Base-by-base conservation (phyloP, 1,139 yeast genomes). In the Hansenula lynferdii region DNA sequence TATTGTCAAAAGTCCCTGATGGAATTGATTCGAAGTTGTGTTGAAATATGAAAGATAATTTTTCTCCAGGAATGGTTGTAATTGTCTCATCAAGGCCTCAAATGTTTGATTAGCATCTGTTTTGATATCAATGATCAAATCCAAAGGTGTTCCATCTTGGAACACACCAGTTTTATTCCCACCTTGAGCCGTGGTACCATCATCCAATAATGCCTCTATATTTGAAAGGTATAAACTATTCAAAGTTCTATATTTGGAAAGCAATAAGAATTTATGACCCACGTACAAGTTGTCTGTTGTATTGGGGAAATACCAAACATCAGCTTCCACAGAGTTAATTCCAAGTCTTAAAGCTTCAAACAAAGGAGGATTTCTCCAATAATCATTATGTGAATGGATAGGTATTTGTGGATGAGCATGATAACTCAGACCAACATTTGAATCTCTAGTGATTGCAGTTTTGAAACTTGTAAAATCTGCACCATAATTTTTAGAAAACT, bases 371-470 rank as follows among this genome's bases (percentile, higher is more conserved):
- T 56, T 47, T 47, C 90, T 64, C 87, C 86, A 80, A 57, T 84
- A 84, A 54, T 84, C 92, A 53, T 83, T 84, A 54, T 84, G 92
- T 0, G 87, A 79, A 51, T 83, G 92, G 17, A 81, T 64, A 6
- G 47, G 34, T n/a, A n/a, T n/a, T n/a, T n/a, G n/a, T n/a, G n/a
- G n/a, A n/a, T n/a, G n/a, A n/a, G n/a, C n/a, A n/a, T n/a, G n/a
- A n/a, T n/a, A n/a, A n/a, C n/a, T n/a, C n/a, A n/a, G n/a, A n/a
- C n/a, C n/a, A n/a, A n/a, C n/a, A n/a, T n/a, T n/a, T n/a, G n/a
- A n/a, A n/a, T n/a, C n/a, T n/a, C n/a, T n/a, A n/a, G n/a, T n/a
- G n/a, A n/a, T n/a, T n/a, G n/a, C n/a, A n/a, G n/a, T n/a, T n/a
- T n/a, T n/a, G n/a, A n/a, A n/a, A n/a, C n/a, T n/a, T n/a, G n/a